Evolutionary conservation across 768 basidiomycete genomes (phyloP), one percentile per base, ranked within the genome.

Genomic region (Suillus lakei): DNA sequence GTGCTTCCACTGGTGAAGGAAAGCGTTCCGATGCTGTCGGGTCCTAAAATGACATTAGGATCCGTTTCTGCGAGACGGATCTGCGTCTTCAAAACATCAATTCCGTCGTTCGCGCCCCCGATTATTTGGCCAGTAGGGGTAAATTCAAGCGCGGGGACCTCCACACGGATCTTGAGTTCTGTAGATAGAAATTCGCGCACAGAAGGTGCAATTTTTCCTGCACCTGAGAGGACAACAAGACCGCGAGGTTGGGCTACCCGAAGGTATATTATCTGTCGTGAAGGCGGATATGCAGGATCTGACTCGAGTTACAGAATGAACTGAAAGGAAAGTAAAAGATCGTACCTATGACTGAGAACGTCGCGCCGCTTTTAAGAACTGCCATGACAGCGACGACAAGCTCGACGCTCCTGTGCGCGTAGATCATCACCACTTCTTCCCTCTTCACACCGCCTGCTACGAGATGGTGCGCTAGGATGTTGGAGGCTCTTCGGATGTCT

Each of bases 1-100:
- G 98, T 99, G 71, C 93, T 96, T 61, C 98, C 98, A 70, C 92
- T 96, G 1, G 98, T 99, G 80, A 99, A 99, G 1, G 93, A 95
- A 30, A 99, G 80, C 0, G 98, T 99, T 0, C 93, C 98, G 36
- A 96, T 82, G 67, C 92, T 95, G 72, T 99, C 98, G 5, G 97
- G 98, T n/a, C 98, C 98, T 7, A 99, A 84, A 7, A 83, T 80
- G 34, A 99, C 85, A 61, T 91, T 88, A 0, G 95, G 95, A 69
- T 96, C 93, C 6, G 85, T 87, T 51, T 86, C 83, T 2, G 84
- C 87, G 13, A 93, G 84, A 56, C 80, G 69, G 39, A 77, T 76
- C 46, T 82, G 80, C 0, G 76, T 70, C 50, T 88, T 86, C 56
- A 98, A 83, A 23, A 94, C 84, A 72, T 97, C 95, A 16, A 73